Evolutionary conservation across 306 rosid genomes (phyloP), one percentile per base, ranked within the genome.

Genomic region (Cicer pinnatifidum): DNA sequence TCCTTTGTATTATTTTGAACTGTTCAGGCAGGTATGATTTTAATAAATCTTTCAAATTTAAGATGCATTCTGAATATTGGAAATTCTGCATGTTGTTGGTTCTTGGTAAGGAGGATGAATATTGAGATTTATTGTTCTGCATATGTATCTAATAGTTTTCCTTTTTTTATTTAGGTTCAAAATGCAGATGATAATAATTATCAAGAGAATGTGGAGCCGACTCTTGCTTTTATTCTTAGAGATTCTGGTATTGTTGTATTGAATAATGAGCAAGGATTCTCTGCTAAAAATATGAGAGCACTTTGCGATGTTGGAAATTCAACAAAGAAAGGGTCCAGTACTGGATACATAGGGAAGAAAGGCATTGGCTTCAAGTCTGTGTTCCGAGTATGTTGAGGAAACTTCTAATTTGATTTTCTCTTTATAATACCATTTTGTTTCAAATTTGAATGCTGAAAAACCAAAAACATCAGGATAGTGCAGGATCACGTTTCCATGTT

Each of bases 321-420:
- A 16, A 93, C 98, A 20, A 93, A 93, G 90, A 91, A 89, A 73
- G 98, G 97, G 74, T 88, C 91, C 63, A 85, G 52, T 83, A 86
- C 90, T 78, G 98, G 98, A 72, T 93, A 93, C 80, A 93, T 93
- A 61, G 98, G 98, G 73, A 80, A 89, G 88, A 93, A 93, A 81
- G 98, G 98, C 86, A 93, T 93, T 57, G 98, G 98, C 78, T 93
- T 93, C 82, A 93, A 93, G 82, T 93, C 98, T 66, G 98, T 93
- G 67, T 93, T 93, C 67, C 91, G 98, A 81, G 98, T 91, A 91
- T 40, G 94, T 82, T 17, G 6, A 43, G n/a, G 28, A 54, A 43
- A 41, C 39, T 16, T 28, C 62, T 15, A 40, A 75, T 50, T 65
- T 54, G 44, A 78, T 33, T 33, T 81, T 51, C 40, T 60, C 50